Conservation (phyloP, 208 protist species). For the Trichomonas tenax region DNA sequence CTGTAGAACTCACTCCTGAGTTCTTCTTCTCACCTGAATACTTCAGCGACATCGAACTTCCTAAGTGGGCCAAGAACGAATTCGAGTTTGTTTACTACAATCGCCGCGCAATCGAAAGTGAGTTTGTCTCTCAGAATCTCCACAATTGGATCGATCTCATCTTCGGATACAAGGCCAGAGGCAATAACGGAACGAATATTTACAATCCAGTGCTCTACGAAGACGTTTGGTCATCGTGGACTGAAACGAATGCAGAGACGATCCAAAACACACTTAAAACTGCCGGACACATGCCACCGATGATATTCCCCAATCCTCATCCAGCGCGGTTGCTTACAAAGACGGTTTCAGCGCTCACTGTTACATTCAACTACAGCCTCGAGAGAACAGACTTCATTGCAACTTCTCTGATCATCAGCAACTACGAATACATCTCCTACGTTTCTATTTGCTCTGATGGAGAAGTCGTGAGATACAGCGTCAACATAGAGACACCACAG, state of each 20-base stretch:
- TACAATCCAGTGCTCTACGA: neutral
- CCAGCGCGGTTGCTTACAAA: too few species aligned
- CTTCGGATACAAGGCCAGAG: neutral
- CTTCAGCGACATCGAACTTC: neutral
- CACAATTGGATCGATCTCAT: neutral
- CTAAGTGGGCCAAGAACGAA: neutral
- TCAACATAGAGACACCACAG: neutral
- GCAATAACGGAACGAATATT: neutral
- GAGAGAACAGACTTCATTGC: neutral
- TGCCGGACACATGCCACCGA: neutral
- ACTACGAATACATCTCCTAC: neutral
- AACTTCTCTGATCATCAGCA: neutral
- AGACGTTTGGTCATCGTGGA: neutral
- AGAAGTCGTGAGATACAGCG: neutral
- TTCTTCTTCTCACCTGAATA: neutral
- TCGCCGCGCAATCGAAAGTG: neutral
- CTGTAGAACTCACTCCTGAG: neutral
- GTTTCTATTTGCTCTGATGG: neutral
- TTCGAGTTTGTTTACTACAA: neutral
- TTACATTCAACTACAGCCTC: neutral
- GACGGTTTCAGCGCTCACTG: neutral
- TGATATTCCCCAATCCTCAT: neutral
- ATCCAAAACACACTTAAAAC: neutral
- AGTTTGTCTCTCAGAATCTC: neutral
- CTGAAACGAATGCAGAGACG: neutral